Base-by-base conservation (phyloP, 306 rosid species). In the Prunus mira region DNA sequence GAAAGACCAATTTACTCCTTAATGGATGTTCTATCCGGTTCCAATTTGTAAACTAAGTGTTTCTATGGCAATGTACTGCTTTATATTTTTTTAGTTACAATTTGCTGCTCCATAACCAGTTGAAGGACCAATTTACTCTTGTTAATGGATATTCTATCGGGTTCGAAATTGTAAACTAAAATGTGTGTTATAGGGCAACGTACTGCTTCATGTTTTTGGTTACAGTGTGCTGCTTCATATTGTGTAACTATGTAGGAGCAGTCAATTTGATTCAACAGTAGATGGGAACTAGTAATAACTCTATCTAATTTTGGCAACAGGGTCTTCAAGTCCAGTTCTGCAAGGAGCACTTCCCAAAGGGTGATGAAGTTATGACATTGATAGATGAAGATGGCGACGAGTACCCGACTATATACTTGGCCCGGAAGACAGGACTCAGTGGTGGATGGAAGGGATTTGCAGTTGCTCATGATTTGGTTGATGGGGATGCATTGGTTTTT, bases 401-500 rank as follows among this genome's bases (percentile, higher is more conserved):
- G 79, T 84, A 64, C 73, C 76, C 71, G 72, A 65, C 82, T 0
- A 80, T 75, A 68, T 87, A 77, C 83, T 79, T 87, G 45, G 84
- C 77, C 14, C 55, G 46, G 1, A 85, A 87, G 76, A 74, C 74
- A 57, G 87, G 88, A 65, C 88, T 84, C 13, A 87, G 90, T 11
- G 90, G 88, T 9, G 90, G 90, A 43, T 88, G 92, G 92, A 84
- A 79, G 72, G 92, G 90, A 27, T 88, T 86, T 41, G 65, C 92
- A 30, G 82, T 84, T 64, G 85, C 86, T 65, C 91, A 89, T 82
- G 81, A 83, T 52, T 80, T 89, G 68, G 86, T 84, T 58, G 89
- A 89, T 87, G 93, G 91, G 63, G 93, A 89, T 81, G 85, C 93
- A 5, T 41, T 89, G 76, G 90, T 89, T 70, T 89, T 87, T 71